These are phyloP conservation scores for Calonectria honghensis DNA, from an alignment of 2,329 filamentous ascomycete species.

Conservation along the genomic window DNA sequence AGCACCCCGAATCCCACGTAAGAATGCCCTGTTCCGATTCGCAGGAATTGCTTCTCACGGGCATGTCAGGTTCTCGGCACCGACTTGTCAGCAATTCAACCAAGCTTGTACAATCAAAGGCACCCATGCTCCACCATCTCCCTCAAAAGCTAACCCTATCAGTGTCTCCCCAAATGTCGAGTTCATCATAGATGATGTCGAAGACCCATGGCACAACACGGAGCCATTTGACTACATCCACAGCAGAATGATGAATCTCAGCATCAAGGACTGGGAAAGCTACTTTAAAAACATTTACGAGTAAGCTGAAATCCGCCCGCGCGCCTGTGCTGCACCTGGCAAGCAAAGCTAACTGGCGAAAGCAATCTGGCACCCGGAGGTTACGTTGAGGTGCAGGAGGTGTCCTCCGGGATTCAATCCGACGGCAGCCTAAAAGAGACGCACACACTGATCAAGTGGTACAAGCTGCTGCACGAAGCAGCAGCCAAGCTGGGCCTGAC, in stretches of 20 bases:
- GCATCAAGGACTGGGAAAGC: slow-evolving; percentile 31
- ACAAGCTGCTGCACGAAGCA: slow-evolving; percentile 20
- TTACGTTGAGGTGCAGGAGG: slow-evolving; percentile 40
- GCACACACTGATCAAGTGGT: slow-evolving; percentile 27
- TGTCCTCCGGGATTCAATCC: neutral
- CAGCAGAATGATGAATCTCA: slow-evolving; percentile 42
- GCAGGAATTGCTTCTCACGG: neutral
- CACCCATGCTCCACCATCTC: neutral
- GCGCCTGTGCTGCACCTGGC: neutral
- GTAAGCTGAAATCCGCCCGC: neutral
- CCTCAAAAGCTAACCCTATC: neutral
- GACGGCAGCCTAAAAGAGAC: slow-evolving; percentile 25
- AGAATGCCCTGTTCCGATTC: neutral
- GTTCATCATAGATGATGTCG: slow-evolving; percentile 41
- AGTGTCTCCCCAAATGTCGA: slow-evolving; percentile 37
- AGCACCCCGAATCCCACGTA: slow-evolving; percentile 35
- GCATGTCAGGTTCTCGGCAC: slow-evolving; percentile 28
- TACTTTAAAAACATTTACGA: slow-evolving; percentile 37
- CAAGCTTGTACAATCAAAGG: slow-evolving; percentile 27
- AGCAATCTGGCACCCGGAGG: slow-evolving; percentile 38
- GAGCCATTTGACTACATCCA: slow-evolving; percentile 43
- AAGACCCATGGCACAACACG: slow-evolving; percentile 39
- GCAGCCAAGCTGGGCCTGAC: slow-evolving; percentile 27
- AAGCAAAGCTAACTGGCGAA: neutral
- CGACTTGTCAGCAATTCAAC: slow-evolving; percentile 35